These are phyloP conservation scores for Entamoeba histolytica DNA, from an alignment of 208 protist species.

Conservation along the genomic window DNA sequence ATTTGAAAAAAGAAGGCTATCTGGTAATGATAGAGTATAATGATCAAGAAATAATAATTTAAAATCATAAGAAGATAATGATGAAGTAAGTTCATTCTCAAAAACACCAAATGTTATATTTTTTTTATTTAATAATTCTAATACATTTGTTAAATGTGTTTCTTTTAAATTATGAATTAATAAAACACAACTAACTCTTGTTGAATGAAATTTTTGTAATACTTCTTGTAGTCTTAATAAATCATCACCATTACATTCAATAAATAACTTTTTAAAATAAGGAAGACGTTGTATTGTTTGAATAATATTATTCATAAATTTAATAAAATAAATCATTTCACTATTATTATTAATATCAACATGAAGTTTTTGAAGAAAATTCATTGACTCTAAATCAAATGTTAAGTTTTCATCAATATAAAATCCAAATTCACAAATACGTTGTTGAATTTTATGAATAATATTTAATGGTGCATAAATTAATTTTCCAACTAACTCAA, in stretches of 20 bases:
- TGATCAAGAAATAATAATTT: neutral
- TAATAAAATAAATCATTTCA: neutral
- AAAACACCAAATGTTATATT: neutral
- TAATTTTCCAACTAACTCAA: neutral
- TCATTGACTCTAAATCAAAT: neutral
- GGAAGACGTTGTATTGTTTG: neutral
- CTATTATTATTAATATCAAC: neutral
- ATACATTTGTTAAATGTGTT: neutral
- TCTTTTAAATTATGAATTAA: neutral
- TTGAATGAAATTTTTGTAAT: neutral
- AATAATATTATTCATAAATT: neutral
- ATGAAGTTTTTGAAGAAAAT: neutral
- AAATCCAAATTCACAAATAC: neutral
- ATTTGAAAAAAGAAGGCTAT: neutral
- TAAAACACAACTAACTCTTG: neutral
- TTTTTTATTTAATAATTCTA: neutral
- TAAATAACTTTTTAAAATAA: neutral
- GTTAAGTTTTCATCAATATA: neutral
- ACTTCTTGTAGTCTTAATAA: neutral
- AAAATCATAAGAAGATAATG: neutral
- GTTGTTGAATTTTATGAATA: neutral
- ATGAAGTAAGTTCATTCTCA: neutral
- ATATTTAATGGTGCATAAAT: neutral
- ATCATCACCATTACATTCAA: neutral
- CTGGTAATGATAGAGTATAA: neutral